Base-by-base conservation (phyloP, 2,329 filamentous ascomycete genomes). In the Fusarium lyarnte region DNA sequence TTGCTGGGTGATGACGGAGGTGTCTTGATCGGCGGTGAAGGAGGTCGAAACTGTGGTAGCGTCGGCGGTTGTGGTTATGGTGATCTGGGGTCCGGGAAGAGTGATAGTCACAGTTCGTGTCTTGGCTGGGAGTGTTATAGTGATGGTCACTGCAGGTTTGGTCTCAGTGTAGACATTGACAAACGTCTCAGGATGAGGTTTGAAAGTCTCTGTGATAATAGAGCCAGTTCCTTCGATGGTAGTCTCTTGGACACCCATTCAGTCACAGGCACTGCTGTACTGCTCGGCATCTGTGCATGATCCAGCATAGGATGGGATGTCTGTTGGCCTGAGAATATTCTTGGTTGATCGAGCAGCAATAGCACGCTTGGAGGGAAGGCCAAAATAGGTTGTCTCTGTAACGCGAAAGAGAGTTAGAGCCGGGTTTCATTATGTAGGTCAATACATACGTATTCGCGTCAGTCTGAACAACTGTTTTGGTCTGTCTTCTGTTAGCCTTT, bases 351-450 rank as follows among this genome's bases (percentile, higher is more conserved):
- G 29, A 7, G 1, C 51, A 5, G 6, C 33, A 7, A 62, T 25
- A 5, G 25, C 52, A 3, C 52, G 52, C 13, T 25, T 62, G 2
- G n/a, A 23, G 1, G 36, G 17, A 3, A 46, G 43, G 11, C 52
- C 43, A 6, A 21, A 62, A 16, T 62, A 39, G 3, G 31, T 29
- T 35, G 52, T 62, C 14, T 46, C 9, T 10, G 49, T 58, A 0
- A 29, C 12, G 5, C 39, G 8, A 16, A 8, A 2, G 4, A 38
- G 5, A 3, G 39, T 27, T 1, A 36, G 52, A 4, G 23, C 33
- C 12, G 0, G 1, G 5, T 31, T 14, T 9, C n/a, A 16, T 2
- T 0, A 23, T 31, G 2, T 3, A 41, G 10, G 19, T 0, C 0
- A 14, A 2, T 31, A 47, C 41, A 3, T 57, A 29, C 39, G 31